Conservation (phyloP, 2,329 filamentous ascomycete genomes). For the Leptographium galeiforme region DNA sequence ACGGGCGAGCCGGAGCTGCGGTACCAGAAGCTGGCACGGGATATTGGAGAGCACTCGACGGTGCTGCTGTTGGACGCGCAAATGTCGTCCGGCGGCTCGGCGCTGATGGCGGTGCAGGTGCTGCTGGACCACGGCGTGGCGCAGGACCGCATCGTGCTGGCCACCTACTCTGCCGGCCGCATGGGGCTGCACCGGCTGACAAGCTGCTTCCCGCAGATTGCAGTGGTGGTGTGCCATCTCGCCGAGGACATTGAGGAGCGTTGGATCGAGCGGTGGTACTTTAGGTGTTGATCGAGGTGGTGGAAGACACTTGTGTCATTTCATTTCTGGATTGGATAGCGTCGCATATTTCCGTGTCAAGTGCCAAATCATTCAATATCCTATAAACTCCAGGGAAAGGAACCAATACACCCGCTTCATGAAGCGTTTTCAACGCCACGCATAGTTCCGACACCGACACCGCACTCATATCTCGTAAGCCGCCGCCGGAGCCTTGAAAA, state of each 20-base stretch:
- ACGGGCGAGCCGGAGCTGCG: conserved; percentile 89
- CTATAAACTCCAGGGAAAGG: not conserved
- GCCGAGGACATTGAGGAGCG: conserved; percentile 70
- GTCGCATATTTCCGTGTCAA: not conserved
- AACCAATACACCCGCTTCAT: not conserved
- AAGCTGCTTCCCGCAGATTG: conserved; percentile 77
- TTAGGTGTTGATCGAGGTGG: conserved; percentile 51
- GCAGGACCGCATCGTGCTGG: conserved; percentile 76
- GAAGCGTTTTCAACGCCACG: too few relatives aligned
- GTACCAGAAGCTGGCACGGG: conserved; percentile 65
- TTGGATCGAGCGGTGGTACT: conserved; percentile 83
- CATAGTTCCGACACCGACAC: not conserved
- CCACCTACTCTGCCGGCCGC: conserved; percentile 80
- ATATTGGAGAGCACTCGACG: conserved; percentile 55
- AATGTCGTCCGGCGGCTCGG: conserved; percentile 79
- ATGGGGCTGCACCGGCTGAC: conserved; percentile 74
- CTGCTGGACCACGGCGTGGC: conserved; percentile 84
- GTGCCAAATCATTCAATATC: not conserved
- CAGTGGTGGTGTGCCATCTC: conserved; percentile 72
- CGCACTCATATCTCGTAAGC: conserved; percentile 37
- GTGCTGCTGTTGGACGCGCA: conserved; percentile 85
- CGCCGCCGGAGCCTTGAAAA: conserved; percentile 55
- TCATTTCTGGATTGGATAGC: not conserved
- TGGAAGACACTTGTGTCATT: not conserved
- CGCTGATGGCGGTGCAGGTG: conserved; percentile 92